These are phyloP conservation scores for Allantophomopsis cytisporea DNA, from an alignment of 2,329 filamentous ascomycete genomes.

Conservation along the genomic window DNA sequence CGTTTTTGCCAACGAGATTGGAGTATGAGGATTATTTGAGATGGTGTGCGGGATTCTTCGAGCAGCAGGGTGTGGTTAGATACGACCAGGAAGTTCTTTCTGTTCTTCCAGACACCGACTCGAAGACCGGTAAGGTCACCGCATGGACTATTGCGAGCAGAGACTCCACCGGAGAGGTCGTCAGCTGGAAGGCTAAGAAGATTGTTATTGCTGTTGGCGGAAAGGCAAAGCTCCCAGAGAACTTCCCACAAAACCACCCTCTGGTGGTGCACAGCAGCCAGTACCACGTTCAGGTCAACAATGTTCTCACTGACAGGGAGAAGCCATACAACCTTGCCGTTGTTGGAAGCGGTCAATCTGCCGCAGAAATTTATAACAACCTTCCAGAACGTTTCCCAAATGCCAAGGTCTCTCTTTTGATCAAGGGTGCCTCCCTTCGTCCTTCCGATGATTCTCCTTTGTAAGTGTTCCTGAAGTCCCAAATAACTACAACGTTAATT, in stretches of 20 bases:
- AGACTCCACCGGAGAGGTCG: constrained; percentile 21
- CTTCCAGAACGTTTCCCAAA: constrained; percentile 73
- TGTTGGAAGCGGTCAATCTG: constrained; percentile 80
- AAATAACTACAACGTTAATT: constrained; percentile 1
- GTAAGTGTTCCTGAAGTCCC: no score
- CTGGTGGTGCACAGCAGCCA: constrained; percentile 80
- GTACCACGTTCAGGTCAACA: constrained; percentile 53
- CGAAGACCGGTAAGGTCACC: constrained; percentile 12
- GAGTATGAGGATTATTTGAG: constrained; percentile 92
- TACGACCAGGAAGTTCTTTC: constrained; percentile 72
- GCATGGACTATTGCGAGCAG: constrained; percentile 17
- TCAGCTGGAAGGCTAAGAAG: constrained; percentile 27
- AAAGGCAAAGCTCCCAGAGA: constrained; percentile 54
- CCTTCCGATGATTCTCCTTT: constrained; percentile 62
- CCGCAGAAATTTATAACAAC: constrained; percentile 91
- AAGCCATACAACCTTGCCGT: constrained; percentile 50
- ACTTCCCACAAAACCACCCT: constrained; percentile 53
- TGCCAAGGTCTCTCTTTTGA: constrained; percentile 62
- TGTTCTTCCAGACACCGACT: constrained; percentile 6
- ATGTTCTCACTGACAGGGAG: constrained; percentile 40
- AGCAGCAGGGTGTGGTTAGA: constrained; percentile 47
- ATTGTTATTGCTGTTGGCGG: constrained; percentile 55
- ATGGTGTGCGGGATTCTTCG: constrained; percentile 76
- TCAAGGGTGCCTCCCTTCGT: constrained; percentile 70
- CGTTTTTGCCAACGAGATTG: constrained; percentile 69